Conservation (phyloP, 2,329 filamentous ascomycete species). For the Diaporthe vaccinii region DNA sequence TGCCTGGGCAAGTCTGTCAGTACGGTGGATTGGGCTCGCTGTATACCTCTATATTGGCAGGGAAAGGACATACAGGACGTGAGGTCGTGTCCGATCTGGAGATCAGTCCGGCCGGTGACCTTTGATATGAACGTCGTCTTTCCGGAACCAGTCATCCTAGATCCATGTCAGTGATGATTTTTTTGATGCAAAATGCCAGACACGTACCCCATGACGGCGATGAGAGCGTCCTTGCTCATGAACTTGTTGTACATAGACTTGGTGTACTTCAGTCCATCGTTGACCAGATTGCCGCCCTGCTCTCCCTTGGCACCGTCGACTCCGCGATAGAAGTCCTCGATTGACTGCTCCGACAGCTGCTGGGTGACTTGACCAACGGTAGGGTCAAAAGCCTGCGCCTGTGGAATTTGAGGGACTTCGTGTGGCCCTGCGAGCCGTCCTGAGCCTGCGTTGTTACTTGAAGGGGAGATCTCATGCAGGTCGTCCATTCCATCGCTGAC, state of each 20-base stretch:
- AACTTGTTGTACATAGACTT: constrained; percentile 37
- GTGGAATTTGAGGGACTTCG: constrained; percentile 31
- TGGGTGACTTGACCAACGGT: not conserved
- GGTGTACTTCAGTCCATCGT: constrained; percentile 37
- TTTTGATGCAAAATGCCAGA: not conserved
- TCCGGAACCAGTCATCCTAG: constrained; percentile 53
- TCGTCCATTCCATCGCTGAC: constrained; percentile 21
- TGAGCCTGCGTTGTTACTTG: not conserved
- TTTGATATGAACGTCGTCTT: constrained; percentile 55
- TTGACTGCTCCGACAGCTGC: not conserved
- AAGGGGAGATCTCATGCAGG: not conserved
- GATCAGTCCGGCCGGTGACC: constrained; percentile 49
- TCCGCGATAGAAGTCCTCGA: not conserved
- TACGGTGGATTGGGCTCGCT: not conserved
- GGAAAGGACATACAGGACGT: constrained; percentile 47
- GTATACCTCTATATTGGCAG: not conserved
- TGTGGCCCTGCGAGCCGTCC: constrained; percentile 33
- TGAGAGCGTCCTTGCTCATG: constrained; percentile 42
- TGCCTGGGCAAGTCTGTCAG: constrained; percentile 44
- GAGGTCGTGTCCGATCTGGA: constrained; percentile 51
- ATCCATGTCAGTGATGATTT: not conserved
- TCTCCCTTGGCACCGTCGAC: not conserved
- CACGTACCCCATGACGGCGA: constrained; percentile 45
- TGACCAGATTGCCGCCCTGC: constrained; percentile 13
- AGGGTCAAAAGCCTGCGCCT: not conserved